Percentiles rank a stretch among this genome's conserved stretches.
phyloP scores from a whole-genome alignment of 1,284 basidiomycete species.

The Bondarzewia mesenterica region DNA sequence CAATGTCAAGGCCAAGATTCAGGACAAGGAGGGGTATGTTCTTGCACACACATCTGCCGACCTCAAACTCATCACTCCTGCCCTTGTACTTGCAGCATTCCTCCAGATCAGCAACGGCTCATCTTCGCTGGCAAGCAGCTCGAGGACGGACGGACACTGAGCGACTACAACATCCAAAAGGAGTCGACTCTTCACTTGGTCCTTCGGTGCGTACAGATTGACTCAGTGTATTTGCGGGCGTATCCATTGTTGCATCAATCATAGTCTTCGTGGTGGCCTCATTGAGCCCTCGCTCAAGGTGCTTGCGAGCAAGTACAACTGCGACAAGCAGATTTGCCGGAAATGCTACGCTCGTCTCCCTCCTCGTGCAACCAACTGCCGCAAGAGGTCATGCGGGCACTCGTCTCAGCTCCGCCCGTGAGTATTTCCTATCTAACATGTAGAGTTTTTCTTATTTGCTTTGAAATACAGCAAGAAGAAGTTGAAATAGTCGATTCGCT shows the following conservation, averaged over 20 bases:
- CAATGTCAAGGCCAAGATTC: constrained; percentile 96
- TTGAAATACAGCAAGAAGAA: constrained; percentile 75
- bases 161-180: constrained; percentile 97
- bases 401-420: constrained; percentile 93
- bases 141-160: constrained; percentile 91
- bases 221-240: background rate
- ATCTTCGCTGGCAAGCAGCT: constrained; percentile 98
- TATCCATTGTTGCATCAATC: constrained; percentile 2
- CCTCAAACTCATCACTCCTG: constrained; percentile 1
- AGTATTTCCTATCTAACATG: constrained; percentile 24
- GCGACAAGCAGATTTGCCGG: constrained; percentile 98
- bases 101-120: constrained; percentile 89
- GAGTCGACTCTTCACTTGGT: constrained; percentile 95
- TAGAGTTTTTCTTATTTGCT: background rate
- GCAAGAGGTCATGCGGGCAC: constrained; percentile 88
- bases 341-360: constrained; percentile 99
- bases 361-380: constrained; percentile 98
- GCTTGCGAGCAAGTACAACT: constrained; percentile 94
- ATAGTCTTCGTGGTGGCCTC: constrained; percentile 94
- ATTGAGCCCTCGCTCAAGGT: constrained; percentile 99
- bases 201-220: constrained; percentile 58
- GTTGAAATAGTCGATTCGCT: constrained; percentile 71
- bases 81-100: constrained; percentile 46
- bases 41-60: background rate
- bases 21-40: constrained; percentile 83